Base-by-base conservation (phyloP, 2,329 filamentous ascomycete species). In the Fusarium haematococcum region DNA sequence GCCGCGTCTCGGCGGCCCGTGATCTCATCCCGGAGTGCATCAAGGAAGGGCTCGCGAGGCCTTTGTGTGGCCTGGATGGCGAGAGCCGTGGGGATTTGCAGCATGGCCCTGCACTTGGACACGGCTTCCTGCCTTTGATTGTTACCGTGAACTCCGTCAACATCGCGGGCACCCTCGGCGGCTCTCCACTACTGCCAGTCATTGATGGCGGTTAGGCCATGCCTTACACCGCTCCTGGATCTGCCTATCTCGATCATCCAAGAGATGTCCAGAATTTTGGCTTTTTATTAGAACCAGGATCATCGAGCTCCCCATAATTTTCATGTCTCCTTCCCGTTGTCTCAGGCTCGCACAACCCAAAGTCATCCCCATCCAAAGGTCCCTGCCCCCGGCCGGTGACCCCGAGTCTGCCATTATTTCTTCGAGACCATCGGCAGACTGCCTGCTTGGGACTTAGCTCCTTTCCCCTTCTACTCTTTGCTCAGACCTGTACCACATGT, bases 331-430 rank as follows among this genome's bases (percentile, higher is more conserved):
- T 81, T 80, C 79, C 80, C 80, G 79, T 80, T 85, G 84, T 85
- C 84, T 86, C 83, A 84, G 82, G 77, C 77, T 81, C 81, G 83
- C 84, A 76, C 84, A 77, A 85, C 83, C 79, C 62, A 71, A 74
- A 71, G 33, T 73, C 72, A 74, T 78, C 77, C 71, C 76, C 72
- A 76, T 75, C 77, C 75, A 76, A 76, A 78, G 75, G 68, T 68
- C 72, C 73, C 75, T 75, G 70, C 75, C 73, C 71, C 75, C 75
- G 68, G 69, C 75, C 69, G 73, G 76, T 78, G 75, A 79, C 69
- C 71, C 73, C 77, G 77, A 79, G 77, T 79, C 70, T 75, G 25
- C 68, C 67, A 73, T 76, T 70, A 65, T 78, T 69, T 71, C 69
- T 76, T 76, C 69, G 65, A 74, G 66, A 67, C 66, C 61, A 61